phyloP scores from a whole-genome alignment of 2,329 filamentous ascomycete species.

The Thielaviopsis euricoi region DNA sequence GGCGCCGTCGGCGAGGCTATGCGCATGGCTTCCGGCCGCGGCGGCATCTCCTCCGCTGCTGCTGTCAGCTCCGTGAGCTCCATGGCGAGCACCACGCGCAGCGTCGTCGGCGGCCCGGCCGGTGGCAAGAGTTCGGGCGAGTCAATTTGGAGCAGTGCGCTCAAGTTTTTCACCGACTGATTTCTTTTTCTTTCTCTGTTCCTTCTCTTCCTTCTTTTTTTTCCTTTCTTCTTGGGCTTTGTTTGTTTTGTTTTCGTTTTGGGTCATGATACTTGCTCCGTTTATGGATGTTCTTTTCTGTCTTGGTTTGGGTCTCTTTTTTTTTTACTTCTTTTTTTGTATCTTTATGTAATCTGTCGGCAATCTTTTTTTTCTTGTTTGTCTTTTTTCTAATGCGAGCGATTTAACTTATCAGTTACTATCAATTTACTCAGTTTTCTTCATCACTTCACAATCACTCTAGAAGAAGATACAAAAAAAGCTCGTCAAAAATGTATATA shows the following conservation, averaged over 20 bases:
- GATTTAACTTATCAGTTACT: slow-evolving; percentile 6
- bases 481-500: background rate
- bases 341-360: background rate
- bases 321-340: background rate
- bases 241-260: background rate
- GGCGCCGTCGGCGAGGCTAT: slow-evolving; percentile 39
- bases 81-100: background rate
- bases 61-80: slow-evolving; percentile 10
- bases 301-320: background rate
- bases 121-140: background rate
- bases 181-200: background rate
- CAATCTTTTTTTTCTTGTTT: background rate
- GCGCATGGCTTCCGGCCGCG: slow-evolving; percentile 28
- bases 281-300: background rate
- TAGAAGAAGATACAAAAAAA: background rate
- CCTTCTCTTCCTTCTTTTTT: too few species aligned
- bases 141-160: slow-evolving; percentile 4
- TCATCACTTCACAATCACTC: background rate
- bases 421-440: too few species aligned
- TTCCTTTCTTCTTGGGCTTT: background rate
- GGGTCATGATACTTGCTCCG: background rate
- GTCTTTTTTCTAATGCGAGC: background rate
- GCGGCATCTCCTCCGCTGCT: slow-evolving; percentile 15
- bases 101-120: slow-evolving; percentile 4
- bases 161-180: slow-evolving; percentile 9